These are phyloP conservation scores for Saccharomycopsis olivae DNA, from an alignment of 805 yeast species.

Conservation along the genomic window DNA sequence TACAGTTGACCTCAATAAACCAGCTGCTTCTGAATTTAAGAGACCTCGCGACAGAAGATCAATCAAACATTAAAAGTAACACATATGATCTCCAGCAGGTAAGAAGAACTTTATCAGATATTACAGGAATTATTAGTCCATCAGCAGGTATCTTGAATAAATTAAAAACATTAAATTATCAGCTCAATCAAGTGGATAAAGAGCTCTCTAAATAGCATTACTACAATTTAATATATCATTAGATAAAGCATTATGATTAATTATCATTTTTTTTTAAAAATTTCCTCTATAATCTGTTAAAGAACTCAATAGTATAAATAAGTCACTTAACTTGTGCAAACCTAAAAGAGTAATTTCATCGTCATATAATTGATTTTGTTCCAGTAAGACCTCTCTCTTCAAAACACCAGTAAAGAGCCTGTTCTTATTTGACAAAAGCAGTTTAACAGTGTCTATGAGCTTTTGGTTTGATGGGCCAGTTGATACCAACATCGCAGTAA, in stretches of 20 bases:
- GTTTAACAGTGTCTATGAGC: slow-evolving; percentile 42
- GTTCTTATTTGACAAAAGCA: slow-evolving; percentile 40
- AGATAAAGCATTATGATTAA: not conserved
- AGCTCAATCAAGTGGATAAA: slow-evolving; percentile 1
- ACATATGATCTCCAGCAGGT: not conserved
- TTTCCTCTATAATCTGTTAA: slow-evolving; percentile 35
- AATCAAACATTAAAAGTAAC: not conserved
- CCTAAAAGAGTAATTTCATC: slow-evolving; percentile 27
- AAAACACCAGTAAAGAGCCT: slow-evolving; percentile 50
- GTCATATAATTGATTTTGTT: slow-evolving; percentile 13
- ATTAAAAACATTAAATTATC: slow-evolving; percentile 6
- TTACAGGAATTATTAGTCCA: slow-evolving; percentile 6
- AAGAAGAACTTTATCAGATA: not conserved
- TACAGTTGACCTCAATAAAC: not conserved
- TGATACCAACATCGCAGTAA: slow-evolving; percentile 56
- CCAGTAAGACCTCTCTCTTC: slow-evolving; percentile 40
- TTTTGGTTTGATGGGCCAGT: slow-evolving; percentile 67
- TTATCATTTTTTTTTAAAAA: not conserved
- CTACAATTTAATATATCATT: not conserved
- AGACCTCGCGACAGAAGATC: not conserved
- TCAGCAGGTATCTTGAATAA: slow-evolving; percentile 7
- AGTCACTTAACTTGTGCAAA: slow-evolving; percentile 41
- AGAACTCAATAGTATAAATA: slow-evolving; percentile 44
- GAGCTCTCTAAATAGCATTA: not conserved
- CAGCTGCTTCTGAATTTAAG: not conserved